Conservation (phyloP, 495 filamentous ascomycete species). For the Podospora fimiseda region DNA sequence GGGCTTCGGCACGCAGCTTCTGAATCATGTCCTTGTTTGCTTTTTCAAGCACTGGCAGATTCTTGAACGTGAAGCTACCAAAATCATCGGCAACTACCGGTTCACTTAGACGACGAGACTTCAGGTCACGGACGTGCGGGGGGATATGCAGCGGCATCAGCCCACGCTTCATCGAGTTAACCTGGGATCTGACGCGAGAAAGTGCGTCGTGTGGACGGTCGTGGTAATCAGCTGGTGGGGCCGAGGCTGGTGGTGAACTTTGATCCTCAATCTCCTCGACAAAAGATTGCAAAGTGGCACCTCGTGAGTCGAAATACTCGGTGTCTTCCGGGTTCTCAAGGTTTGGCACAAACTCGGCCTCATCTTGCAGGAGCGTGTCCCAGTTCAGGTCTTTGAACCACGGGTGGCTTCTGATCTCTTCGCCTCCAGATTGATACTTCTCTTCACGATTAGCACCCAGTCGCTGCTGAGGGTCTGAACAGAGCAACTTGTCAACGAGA, state of each 20-base stretch:
- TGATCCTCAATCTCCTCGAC: slow-evolving; percentile 92
- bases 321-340: slow-evolving; percentile 94
- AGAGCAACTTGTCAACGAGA: slow-evolving; percentile 84
- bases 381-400: slow-evolving; percentile 90
- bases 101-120: slow-evolving; percentile 83
- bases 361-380: slow-evolving; percentile 83
- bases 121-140: slow-evolving; percentile 84
- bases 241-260: slow-evolving; percentile 57
- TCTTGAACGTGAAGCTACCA: slow-evolving; percentile 94
- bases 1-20: slow-evolving; percentile 82
- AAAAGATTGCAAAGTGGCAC: slow-evolving; percentile 83
- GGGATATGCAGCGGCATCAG: slow-evolving; percentile 95
- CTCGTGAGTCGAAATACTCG: slow-evolving; percentile 92
- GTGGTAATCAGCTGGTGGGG: slow-evolving; percentile 60
- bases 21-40: slow-evolving; percentile 98
- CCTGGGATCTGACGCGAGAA: slow-evolving; percentile 79
- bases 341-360: slow-evolving; percentile 90
- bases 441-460: slow-evolving; percentile 80
- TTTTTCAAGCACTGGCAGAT: slow-evolving; percentile 91
- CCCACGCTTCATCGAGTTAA: slow-evolving; percentile 71
- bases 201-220: slow-evolving; percentile 93
- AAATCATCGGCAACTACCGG: slow-evolving; percentile 87
- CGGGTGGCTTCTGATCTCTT: slow-evolving; percentile 79
- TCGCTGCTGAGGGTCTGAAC: slow-evolving; percentile 68
- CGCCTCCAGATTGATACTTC: slow-evolving; percentile 71